These are phyloP conservation scores for Cystobasidium pallidum DNA, from an alignment of 1,284 basidiomycete species.

Conservation along the genomic window DNA sequence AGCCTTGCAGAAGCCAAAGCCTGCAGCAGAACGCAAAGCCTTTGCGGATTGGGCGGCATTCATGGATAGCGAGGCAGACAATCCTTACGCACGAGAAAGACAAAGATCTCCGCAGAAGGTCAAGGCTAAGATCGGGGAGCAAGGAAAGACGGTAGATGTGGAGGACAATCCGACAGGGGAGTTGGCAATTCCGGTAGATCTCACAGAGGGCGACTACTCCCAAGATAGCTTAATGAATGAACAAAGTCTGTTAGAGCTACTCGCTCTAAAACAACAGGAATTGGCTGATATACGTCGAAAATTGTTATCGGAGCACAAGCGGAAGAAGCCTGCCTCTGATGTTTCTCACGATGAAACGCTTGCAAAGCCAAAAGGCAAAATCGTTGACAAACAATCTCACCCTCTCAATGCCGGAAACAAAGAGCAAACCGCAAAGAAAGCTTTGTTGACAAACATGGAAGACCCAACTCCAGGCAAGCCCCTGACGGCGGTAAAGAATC, in stretches of 20 bases:
- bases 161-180: neutral
- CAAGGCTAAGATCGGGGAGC: neutral
- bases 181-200: neutral
- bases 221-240: neutral
- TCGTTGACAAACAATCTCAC: neutral
- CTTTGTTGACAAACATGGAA: neutral
- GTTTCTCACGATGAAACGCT: neutral
- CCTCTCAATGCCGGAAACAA: neutral
- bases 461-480: neutral
- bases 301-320: neutral
- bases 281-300: slow-evolving; percentile 1
- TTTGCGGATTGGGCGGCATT: neutral
- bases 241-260: neutral
- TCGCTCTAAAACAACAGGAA: slow-evolving; percentile 8
- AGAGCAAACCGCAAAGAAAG: neutral
- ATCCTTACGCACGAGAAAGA: slow-evolving; percentile 1
- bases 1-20: neutral
- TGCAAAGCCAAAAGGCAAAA: neutral
- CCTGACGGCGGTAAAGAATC: neutral
- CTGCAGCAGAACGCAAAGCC: neutral
- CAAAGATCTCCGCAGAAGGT: neutral
- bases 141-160: neutral
- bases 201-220: neutral
- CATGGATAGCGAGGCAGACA: neutral
- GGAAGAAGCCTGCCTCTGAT: neutral